Evolutionary conservation across 495 filamentous ascomycete genomes (phyloP), one percentile per base, ranked within the genome.

Genomic region (Poronia punctata): DNA sequence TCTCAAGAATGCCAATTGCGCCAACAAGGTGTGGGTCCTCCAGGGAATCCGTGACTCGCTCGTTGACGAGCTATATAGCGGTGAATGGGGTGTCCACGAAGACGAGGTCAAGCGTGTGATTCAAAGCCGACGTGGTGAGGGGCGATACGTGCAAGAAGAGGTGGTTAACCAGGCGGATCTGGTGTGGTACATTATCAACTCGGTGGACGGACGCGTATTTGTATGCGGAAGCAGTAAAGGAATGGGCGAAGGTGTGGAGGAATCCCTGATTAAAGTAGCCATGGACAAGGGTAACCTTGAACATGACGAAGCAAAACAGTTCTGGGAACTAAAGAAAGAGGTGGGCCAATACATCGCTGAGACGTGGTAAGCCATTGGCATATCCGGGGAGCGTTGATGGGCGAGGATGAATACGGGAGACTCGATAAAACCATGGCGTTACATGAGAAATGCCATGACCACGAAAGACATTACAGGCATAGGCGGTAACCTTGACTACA

Each of bases 21-120:
- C 88, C 33, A 98, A 97, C 68, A 98, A 98, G 65, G 92, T 97
- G 50, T 98, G 92, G 92, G 90, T 98, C 34, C 77, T 98, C 28
- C 92, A 98, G 63, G 92, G 92, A n/a, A 76, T 97, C 20, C 83
- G 92, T 2, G 92, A 98, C 62, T 84, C 83, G 9, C 71, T 89
- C 1, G 75, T 97, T 18, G 92, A 98, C 51, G 92, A 98, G 67
- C 72, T 98, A 9, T 98, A 98, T 66, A 83, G 79, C 27, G 92
- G 92, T 44, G 92, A 98, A 57, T 94, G 93, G 81, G 92, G 92
- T 44, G 86, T 92, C 6, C 81, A 95, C 43, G 92, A 97, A 60
- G 76, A 80, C 27, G 80, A 94, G 62, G 87, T 98, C 43, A 94
- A 94, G 64, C 83, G 80, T 29, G 89, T 98, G 3, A 90, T 98